Percentiles rank a stretch among this genome's conserved stretches.
These are phyloP conservation scores for Leptographium flavum DNA, from an alignment of 2,329 filamentous ascomycete genomes.

Conservation along the genomic window DNA sequence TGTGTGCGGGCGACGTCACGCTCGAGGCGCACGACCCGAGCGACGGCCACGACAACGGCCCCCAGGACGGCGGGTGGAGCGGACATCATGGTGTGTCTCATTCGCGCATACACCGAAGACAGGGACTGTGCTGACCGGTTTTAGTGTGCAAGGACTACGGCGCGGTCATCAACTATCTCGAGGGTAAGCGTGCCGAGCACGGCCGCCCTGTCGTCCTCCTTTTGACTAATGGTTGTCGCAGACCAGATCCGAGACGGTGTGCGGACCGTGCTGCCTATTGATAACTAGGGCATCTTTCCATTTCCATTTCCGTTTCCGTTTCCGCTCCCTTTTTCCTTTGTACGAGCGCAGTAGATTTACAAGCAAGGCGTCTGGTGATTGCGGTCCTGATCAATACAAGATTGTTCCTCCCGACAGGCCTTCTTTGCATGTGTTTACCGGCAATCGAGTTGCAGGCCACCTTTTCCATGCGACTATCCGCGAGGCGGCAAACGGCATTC, in stretches of 20 bases:
- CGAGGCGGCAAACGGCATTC: too few relatives aligned
- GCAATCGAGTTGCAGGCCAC: too few relatives aligned
- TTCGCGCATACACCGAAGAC: too few relatives aligned
- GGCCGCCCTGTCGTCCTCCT: background rate
- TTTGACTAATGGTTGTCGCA: background rate
- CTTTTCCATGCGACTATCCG: too few relatives aligned
- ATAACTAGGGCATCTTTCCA: constrained; percentile 5
- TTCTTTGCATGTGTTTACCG: too few relatives aligned
- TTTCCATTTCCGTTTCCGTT: background rate
- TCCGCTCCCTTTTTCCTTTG: background rate
- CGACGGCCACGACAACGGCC: constrained; percentile 23
- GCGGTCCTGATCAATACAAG: too few relatives aligned
- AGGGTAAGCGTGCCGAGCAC: constrained; percentile 11
- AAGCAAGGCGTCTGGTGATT: too few relatives aligned
- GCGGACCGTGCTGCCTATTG: constrained; percentile 14
- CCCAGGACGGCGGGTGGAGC: constrained; percentile 24
- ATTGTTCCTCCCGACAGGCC: too few relatives aligned
- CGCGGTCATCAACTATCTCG: constrained; percentile 22
- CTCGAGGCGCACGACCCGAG: constrained; percentile 22
- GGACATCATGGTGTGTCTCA: constrained; percentile 24
- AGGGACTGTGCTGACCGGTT: background rate
- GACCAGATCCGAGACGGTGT: constrained; percentile 13
- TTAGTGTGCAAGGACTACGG: constrained; percentile 22
- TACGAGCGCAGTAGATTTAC: background rate
- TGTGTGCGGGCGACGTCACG: constrained; percentile 23